phyloP scores from a whole-genome alignment of 768 basidiomycete genomes.

The Royoungia palumana region DNA sequence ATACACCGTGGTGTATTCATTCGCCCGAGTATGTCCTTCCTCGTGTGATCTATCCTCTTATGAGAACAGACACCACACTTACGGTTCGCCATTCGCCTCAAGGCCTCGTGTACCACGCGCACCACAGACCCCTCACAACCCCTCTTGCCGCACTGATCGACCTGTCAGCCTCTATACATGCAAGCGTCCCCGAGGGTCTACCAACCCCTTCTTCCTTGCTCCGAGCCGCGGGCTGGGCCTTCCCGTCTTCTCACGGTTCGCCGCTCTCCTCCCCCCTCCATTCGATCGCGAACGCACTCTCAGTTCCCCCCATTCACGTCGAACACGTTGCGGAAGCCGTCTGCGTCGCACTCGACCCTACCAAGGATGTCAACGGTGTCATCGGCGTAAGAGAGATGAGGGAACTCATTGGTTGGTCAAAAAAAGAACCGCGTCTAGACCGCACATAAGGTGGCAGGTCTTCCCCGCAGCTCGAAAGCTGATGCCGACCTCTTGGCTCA shows the following conservation, averaged over 20 bases:
- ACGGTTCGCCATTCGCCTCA: conserved; percentile 7
- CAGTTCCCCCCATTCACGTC: conserved; percentile 90
- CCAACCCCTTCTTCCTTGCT: conserved; percentile 68
- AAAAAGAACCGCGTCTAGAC: conserved; percentile 23
- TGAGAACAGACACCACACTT: conserved; percentile 12
- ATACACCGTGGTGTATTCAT: conserved; percentile 73
- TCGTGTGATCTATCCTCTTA: conserved; percentile 11
- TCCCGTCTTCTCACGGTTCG: conserved; percentile 30
- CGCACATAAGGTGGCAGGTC: conserved; percentile 13
- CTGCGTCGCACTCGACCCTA: conserved; percentile 55
- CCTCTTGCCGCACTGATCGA: conserved; percentile 82
- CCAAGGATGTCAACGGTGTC: conserved; percentile 54
- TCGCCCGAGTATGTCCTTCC: conserved; percentile 71
- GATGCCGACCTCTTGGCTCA: conserved; percentile 2
- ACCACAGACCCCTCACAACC: conserved; percentile 84
- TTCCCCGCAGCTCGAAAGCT: conserved; percentile 4
- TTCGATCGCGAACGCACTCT: conserved; percentile 73
- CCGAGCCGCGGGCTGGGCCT: conserved; percentile 44
- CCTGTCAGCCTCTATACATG: conserved; percentile 71
- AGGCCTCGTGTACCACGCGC: conserved; percentile 97
- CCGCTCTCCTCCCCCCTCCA: conserved; percentile 48
- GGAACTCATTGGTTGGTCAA: conserved; percentile 66
- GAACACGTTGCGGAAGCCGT: conserved; percentile 91
- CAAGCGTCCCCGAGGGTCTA: conserved; percentile 49
- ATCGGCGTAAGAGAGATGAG: conserved; percentile 73